A percentile compares a stretch with the other conserved stretches of the same genome.
These are phyloP conservation scores for Scytalidium sp. DNA, from an alignment of 2,329 filamentous ascomycete genomes.

Conservation along the genomic window DNA sequence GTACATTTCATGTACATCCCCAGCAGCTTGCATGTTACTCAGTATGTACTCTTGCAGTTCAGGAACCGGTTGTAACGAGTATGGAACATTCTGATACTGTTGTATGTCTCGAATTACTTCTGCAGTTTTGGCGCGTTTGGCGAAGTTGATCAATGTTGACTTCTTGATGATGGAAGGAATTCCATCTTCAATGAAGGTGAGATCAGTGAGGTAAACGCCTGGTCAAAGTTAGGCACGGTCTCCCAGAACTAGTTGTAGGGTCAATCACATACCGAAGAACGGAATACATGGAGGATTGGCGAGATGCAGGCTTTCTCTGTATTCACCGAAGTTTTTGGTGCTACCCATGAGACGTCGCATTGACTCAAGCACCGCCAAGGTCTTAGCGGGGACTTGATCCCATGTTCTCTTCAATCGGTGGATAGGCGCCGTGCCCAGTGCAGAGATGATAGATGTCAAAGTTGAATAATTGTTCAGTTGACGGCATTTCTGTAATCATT, in stretches of 20 bases:
- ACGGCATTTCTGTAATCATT: slow-evolving; percentile 75
- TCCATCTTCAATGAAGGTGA: slow-evolving; percentile 98
- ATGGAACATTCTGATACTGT: slow-evolving; percentile 98
- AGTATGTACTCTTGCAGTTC: slow-evolving; percentile 97
- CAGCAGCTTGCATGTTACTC: slow-evolving; percentile 91
- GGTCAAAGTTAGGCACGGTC: slow-evolving; percentile 12
- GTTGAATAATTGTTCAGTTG: slow-evolving; percentile 94
- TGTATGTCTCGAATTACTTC: slow-evolving; percentile 98
- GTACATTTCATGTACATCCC: slow-evolving; percentile 99
- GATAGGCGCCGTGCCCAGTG: slow-evolving; percentile 89
- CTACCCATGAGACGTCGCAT: slow-evolving; percentile 96
- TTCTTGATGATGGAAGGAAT: slow-evolving; percentile 97
- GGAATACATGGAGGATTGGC: slow-evolving; percentile 97
- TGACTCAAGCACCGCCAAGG: slow-evolving; percentile 74
- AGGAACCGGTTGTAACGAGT: slow-evolving; percentile 80
- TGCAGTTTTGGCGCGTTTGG: slow-evolving; percentile 95
- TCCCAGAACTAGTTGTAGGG: not conserved
- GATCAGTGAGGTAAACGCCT: slow-evolving; percentile 95
- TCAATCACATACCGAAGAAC: slow-evolving; percentile 76
- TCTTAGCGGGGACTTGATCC: slow-evolving; percentile 87
- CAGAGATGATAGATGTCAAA: slow-evolving; percentile 95
- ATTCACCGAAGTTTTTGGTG: slow-evolving; percentile 97
- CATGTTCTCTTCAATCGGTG: slow-evolving; percentile 91
- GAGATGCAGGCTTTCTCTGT: slow-evolving; percentile 86
- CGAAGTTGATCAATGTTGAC: slow-evolving; percentile 96